Base-by-base conservation (phyloP, 179 eudicot species). In the Corrigiola litoralis region DNA sequence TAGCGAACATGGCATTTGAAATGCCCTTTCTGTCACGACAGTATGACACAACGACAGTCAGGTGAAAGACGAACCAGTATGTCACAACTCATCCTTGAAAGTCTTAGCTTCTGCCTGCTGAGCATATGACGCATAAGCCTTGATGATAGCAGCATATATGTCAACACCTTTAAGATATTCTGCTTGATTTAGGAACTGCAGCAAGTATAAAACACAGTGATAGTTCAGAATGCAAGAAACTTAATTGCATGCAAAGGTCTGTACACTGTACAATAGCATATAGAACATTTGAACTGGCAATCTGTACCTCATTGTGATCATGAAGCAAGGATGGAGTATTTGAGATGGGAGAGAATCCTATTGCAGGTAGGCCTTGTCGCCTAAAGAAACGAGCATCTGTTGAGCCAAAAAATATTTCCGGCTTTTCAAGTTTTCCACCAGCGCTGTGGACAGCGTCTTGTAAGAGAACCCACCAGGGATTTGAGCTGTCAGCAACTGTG, bases 271-370 rank as follows among this genome's bases (percentile, higher is more conserved):
- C 46, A 41, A 41, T 16, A 41, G 14, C 46, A 41, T 17, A 12
- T 4, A 1, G 46, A 1, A 41, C 12, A 41, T 5, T 41, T 41
- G 2, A 8, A 0, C 7, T n/a, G 1, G 10, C 8, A 20, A 0
- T 1, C 6, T 25, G 20, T 56, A 86, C 96, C 98, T 89, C 96
- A 52, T 92, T 92, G 78, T 89, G 96, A 73, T 83, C 89, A 65
- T 91, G 96, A 63, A 86, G 84, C 57, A 89, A 75, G 71, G 83
- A 71, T n/a, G 90, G 95, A 69, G 96, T 92, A 74, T 87, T 89
- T 7, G 87, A 87, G 84, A 89, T 85, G 33, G 95, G 96, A 21
- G 95, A 91, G 74, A 91, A 92, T 40, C 98, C 98, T 67, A 92
- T 76, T 38, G 92, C 95, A 17, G 96, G 95, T 60, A 92, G 49